Base-by-base conservation (phyloP, 768 basidiomycete species). In the Kockovaella imperatae region DNA sequence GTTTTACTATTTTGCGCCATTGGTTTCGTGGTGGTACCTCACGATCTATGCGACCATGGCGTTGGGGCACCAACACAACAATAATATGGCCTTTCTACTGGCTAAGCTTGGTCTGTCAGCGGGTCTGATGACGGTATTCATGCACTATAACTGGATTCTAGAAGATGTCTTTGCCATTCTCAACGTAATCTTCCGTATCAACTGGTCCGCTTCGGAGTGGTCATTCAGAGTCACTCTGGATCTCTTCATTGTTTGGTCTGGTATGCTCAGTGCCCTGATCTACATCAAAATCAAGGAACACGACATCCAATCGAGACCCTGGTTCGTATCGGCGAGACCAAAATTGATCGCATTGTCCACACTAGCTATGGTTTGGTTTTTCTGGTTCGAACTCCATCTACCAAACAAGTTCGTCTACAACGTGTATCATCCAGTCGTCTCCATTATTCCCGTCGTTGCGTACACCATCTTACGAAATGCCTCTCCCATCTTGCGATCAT, bases 191-290 rank as follows among this genome's bases (percentile, higher is more conserved):
- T 88, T 80, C 73, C 77, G 75, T 45, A 87, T 89, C 47, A 76
- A 76, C 24, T 95, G 89, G 89, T 85, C 84, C 5, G 82, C 86
- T 5, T 75, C 73, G 17, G 89, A 95, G 72, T 91, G 87, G 87
- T 73, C 76, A 5, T 95, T 95, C 78, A 82, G 89, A 32, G 83
- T 88, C 61, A 82, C 79, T 17, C 80, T 93, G 50, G 89, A 95
- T 73, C 75, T 88, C 41, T 91, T 83, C 77, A 84, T 90, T 59
- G 86, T 87, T 15, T 91, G 87, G 73, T 75, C 78, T 30, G 89
- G 89, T 36, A 88, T 90, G 86, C 72, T 90, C 56, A 72, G 80
- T 20, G 81, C 89, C 1, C 72, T 88, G 46, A 78, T 76, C 3
- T 78, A 77, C 65, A 80, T 84, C 74, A 91, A 87, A 72, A 72